A percentile compares a stretch with the other conserved stretches of the same genome.
These are phyloP conservation scores for Citrus maxima DNA, from an alignment of 345 rosid species.

Conservation along the genomic window DNA sequence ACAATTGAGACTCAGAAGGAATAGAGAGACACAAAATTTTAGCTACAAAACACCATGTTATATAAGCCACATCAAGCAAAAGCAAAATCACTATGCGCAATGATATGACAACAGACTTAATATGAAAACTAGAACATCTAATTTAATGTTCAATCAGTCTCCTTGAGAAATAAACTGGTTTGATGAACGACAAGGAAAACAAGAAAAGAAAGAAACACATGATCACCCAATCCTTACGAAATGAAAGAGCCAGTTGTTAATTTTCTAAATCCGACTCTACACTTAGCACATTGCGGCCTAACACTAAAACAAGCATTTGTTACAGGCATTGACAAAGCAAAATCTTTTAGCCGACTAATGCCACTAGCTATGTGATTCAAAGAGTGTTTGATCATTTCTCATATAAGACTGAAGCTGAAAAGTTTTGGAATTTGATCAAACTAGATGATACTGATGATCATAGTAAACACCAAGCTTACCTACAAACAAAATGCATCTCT, in stretches of 20 bases:
- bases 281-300: neutral
- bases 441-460: neutral
- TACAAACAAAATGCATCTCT: neutral
- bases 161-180: neutral
- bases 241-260: neutral
- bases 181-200: neutral
- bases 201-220: neutral
- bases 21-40: neutral
- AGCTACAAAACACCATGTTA: neutral
- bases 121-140: neutral
- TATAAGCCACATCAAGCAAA: neutral
- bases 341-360: neutral
- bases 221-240: neutral
- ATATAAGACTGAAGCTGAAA: neutral
- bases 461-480: neutral
- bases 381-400: conserved; percentile 1
- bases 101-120: neutral
- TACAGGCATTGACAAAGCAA: neutral
- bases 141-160: neutral
- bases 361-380: neutral
- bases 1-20: neutral
- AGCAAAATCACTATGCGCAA: neutral
- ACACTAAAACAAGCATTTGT: neutral
- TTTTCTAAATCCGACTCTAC: neutral
- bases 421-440: neutral